phyloP scores from a whole-genome alignment of 2,329 filamentous ascomycete species.

The Sphaerostilbella broomeana region DNA sequence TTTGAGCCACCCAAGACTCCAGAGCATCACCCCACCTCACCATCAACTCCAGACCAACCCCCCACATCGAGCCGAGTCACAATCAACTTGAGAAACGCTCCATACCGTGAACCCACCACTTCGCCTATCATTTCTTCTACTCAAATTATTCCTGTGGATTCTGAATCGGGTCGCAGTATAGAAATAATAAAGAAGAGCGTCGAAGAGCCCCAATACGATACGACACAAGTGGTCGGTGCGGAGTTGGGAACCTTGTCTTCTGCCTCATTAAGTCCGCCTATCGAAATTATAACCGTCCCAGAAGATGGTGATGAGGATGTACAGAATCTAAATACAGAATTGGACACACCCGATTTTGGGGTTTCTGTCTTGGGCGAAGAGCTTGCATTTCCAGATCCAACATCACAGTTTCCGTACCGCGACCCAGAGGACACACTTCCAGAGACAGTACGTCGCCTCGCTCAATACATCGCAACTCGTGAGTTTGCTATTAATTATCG shows the following conservation, averaged over 20 bases:
- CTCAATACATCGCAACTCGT: constrained; percentile 32
- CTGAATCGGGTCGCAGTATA: too few relatives aligned
- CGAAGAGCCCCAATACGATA: constrained; percentile 38
- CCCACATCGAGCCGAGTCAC: constrained; percentile 53
- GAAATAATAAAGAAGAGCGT: constrained; percentile 38
- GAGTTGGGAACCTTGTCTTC: constrained; percentile 28
- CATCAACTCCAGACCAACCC: constrained; percentile 25
- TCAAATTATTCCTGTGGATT: too few relatives aligned
- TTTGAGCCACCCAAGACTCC: constrained; percentile 35
- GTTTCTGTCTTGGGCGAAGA: constrained; percentile 24
- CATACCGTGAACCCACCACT: constrained; percentile 33
- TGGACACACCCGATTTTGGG: constrained; percentile 27
- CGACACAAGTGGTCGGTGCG: constrained; percentile 21
- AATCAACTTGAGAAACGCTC: constrained; percentile 50
- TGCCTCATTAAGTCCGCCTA: constrained; percentile 38
- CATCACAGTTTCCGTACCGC: constrained; percentile 41
- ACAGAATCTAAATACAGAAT: too few relatives aligned
- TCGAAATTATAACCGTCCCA: constrained; percentile 36
- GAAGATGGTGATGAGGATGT: constrained; percentile 29
- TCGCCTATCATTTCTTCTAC: constrained; percentile 16
- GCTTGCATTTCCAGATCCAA: constrained; percentile 32
- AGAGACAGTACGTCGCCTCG: constrained; percentile 30
- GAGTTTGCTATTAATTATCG: constrained; percentile 12
- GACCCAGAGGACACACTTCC: constrained; percentile 25
- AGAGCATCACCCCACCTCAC: constrained; percentile 26